Percentiles rank a stretch among this genome's conserved stretches.
Evolutionary conservation across 345 rosid genomes (phyloP).

Genomic region (Salix viminalis): DNA sequence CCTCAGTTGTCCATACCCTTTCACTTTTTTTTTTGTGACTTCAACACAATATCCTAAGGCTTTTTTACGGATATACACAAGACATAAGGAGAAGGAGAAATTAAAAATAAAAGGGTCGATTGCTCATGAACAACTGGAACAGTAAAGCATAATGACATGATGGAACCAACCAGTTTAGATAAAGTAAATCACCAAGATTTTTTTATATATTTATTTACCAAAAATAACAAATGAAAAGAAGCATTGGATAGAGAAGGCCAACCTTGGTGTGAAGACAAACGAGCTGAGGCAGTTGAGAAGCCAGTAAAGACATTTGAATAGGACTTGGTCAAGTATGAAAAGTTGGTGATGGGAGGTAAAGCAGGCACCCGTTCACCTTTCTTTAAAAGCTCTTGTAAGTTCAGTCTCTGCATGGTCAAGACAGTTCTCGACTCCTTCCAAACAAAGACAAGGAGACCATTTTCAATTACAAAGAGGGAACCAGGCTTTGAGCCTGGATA

Average conservation of each 20-base stretch:
- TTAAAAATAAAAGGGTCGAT: neutral
- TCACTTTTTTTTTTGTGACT: neutral
- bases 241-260: conserved; percentile 3
- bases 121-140: neutral
- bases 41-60: neutral
- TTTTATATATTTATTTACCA: neutral
- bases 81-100: neutral
- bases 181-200: too few relatives aligned
- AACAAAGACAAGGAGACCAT: conserved; percentile 69
- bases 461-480: conserved; percentile 53
- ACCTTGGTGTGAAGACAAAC: conserved; percentile 51
- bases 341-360: conserved; percentile 57
- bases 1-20: neutral
- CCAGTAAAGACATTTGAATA: conserved; percentile 73
- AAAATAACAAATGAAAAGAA: neutral
- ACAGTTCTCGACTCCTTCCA: conserved; percentile 77
- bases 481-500: conserved; percentile 92
- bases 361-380: conserved; percentile 68
- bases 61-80: neutral
- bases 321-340: conserved; percentile 71
- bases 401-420: conserved; percentile 69
- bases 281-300: conserved; percentile 39
- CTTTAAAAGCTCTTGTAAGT: conserved; percentile 62
- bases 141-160: neutral
- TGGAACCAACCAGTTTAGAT: neutral